Percentiles rank a stretch among this genome's conserved stretches.
These are phyloP conservation scores for Cladosporium velox DNA, from an alignment of 2,329 filamentous ascomycete genomes.

Conservation along the genomic window DNA sequence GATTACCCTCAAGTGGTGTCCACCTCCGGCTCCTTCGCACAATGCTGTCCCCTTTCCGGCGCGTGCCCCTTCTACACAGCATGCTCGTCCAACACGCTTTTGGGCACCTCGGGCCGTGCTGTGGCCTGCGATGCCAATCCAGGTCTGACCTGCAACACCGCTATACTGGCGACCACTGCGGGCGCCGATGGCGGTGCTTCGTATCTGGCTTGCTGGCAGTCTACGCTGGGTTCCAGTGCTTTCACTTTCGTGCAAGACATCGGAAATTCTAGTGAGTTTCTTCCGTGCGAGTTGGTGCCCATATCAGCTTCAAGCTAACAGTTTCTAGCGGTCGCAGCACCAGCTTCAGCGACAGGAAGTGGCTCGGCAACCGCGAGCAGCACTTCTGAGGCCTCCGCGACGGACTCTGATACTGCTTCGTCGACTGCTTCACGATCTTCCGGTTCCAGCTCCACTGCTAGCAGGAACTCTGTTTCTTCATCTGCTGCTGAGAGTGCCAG, in stretches of 20 bases:
- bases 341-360: not conserved
- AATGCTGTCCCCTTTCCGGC: constrained; percentile 11
- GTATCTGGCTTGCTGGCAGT: constrained; percentile 19
- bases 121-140: constrained; percentile 12
- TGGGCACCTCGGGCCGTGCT: not conserved
- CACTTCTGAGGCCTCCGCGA: not conserved
- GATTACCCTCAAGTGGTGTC: constrained; percentile 12
- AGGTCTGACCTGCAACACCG: constrained; percentile 13
- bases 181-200: not conserved
- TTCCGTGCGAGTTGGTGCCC: too few species aligned
- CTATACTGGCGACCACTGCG: not conserved
- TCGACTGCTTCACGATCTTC: not conserved
- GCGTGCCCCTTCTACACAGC: constrained; percentile 10
- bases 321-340: not conserved
- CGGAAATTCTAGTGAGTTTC: constrained; percentile 1
- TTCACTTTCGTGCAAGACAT: constrained; percentile 15
- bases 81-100: constrained; percentile 15
- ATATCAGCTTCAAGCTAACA: not conserved
- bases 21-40: constrained; percentile 5
- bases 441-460: not conserved
- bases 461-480: not conserved
- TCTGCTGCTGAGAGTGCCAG: not conserved
- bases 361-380: not conserved
- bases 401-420: not conserved
- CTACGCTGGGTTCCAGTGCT: constrained; percentile 6